Evolutionary conservation across 225 moss, liverwort and hornwort species (phyloP).

Genomic region (Thuidium tamariscinum): DNA sequence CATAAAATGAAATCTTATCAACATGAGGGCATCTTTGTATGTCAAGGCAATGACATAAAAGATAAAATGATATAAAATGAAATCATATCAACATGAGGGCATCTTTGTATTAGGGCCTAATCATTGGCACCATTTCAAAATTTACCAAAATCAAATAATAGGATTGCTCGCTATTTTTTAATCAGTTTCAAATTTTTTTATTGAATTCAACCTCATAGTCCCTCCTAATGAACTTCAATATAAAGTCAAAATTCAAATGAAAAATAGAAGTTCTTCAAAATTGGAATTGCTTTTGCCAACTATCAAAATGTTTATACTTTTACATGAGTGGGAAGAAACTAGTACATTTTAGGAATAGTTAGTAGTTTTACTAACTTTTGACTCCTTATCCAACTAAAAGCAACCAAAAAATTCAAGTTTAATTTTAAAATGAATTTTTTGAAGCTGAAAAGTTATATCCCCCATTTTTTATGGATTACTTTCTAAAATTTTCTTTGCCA

Average conservation of each 20-base stretch:
- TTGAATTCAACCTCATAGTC: background rate
- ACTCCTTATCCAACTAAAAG: background rate
- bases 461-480: background rate
- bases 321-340: background rate
- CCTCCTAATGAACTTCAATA: background rate
- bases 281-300: background rate
- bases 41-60: too few species aligned
- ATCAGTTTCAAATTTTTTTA: background rate
- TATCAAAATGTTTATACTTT: background rate
- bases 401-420: background rate
- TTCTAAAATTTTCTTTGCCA: background rate
- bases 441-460: rapidly evolving
- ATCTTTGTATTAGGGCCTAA: too few species aligned
- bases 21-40: too few species aligned
- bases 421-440: background rate
- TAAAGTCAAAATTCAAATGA: background rate
- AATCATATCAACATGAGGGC: too few species aligned
- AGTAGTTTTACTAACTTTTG: background rate
- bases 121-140: background rate
- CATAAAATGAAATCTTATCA: too few species aligned
- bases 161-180: background rate
- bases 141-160: background rate
- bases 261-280: background rate
- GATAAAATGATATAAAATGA: too few species aligned
- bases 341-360: background rate